phyloP scores from a whole-genome alignment of 2,329 filamentous ascomycete genomes.

The Colletotrichum australisinense region DNA sequence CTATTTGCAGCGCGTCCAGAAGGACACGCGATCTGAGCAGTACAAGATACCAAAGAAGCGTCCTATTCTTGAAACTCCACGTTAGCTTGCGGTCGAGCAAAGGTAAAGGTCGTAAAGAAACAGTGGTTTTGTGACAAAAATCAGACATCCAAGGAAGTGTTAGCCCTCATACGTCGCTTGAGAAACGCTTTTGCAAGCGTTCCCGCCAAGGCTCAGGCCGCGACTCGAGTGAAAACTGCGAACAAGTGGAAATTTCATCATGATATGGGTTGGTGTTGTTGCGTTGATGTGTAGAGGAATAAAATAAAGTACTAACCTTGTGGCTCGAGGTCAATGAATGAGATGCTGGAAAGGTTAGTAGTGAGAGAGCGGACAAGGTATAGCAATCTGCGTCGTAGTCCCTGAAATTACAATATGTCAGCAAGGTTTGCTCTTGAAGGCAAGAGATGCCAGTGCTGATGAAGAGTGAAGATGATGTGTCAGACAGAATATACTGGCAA shows the following conservation, averaged over 20 bases:
- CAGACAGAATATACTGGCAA: slow-evolving; percentile 92
- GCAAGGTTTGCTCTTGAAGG: background rate
- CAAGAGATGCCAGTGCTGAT: background rate
- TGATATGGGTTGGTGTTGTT: slow-evolving; percentile 43
- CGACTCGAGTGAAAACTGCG: slow-evolving; percentile 89
- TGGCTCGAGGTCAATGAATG: background rate
- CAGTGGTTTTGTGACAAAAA: background rate
- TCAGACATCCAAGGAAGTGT: slow-evolving; percentile 85
- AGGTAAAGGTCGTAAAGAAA: background rate
- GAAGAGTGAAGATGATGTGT: slow-evolving; percentile 46
- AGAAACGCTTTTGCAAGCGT: background rate
- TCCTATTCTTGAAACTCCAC: background rate
- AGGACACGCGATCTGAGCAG: too few relatives aligned
- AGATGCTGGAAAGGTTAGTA: background rate
- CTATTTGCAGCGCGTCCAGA: too few relatives aligned
- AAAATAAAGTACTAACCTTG: slow-evolving; percentile 50
- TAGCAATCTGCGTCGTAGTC: background rate
- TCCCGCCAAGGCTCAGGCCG: slow-evolving; percentile 66
- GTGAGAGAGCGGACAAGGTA: too few relatives aligned
- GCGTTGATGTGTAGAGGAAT: too few relatives aligned
- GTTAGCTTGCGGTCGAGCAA: background rate
- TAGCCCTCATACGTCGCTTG: slow-evolving; percentile 73
- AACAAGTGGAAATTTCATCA: slow-evolving; percentile 84
- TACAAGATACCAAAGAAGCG: background rate
- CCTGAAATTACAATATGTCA: background rate